Percentiles rank a stretch among this genome's conserved stretches.
Conservation (phyloP, 331 rosid genomes). For the Quercus phellos region DNA sequence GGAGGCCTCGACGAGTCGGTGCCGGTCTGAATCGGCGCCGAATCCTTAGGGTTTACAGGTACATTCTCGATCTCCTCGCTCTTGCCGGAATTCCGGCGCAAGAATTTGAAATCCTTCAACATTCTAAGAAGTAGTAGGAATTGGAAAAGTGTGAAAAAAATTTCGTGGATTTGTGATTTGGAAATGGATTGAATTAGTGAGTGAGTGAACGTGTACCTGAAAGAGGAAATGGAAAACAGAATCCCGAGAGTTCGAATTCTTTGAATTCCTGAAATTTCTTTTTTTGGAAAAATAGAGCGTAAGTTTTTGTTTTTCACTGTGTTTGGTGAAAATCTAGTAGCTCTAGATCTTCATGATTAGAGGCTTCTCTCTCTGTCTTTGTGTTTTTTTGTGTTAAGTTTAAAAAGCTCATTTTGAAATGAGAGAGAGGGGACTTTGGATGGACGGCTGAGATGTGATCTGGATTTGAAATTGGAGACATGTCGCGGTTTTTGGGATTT, state of each 20-base stretch:
- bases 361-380: conserved; percentile 4
- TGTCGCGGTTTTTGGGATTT: conserved; percentile 38
- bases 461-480: background rate
- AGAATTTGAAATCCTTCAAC: conserved; percentile 68
- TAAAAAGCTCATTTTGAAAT: background rate
- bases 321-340: conserved; percentile 6
- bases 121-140: conserved; percentile 39
- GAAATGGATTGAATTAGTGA: background rate
- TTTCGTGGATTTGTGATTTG: background rate
- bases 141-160: background rate
- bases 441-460: conserved; percentile 8
- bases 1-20: conserved; percentile 64
- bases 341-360: background rate
- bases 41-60: conserved; percentile 44
- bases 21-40: conserved; percentile 18
- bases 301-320: background rate
- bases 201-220: conserved; percentile 44
- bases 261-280: conserved; percentile 34
- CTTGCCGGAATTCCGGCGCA: conserved; percentile 57
- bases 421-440: background rate
- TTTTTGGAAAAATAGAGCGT: background rate
- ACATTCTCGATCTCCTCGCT: conserved; percentile 72
- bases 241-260: conserved; percentile 34
- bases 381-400: background rate
- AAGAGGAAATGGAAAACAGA: conserved; percentile 54